phyloP scores from a whole-genome alignment of 805 yeast genomes.

The Wickerhamomyces xylosicus region DNA sequence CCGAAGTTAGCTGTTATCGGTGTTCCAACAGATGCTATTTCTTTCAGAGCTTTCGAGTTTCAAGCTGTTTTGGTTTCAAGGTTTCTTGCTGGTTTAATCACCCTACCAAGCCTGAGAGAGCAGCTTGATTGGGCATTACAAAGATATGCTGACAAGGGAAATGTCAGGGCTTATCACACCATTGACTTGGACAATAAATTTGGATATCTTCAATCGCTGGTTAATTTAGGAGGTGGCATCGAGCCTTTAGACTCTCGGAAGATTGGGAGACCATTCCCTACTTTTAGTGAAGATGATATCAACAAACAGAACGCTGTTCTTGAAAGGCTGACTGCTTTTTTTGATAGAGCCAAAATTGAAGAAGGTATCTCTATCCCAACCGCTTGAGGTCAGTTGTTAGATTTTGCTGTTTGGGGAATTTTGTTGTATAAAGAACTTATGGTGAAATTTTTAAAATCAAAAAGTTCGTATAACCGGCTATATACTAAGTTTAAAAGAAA shows the following conservation, averaged over 20 bases:
- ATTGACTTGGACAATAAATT: conserved; percentile 25
- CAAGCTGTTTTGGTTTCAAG: conserved; percentile 29
- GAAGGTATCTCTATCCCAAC: no score
- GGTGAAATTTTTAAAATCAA: no score
- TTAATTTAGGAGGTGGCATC: conserved; percentile 20
- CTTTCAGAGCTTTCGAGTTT: conserved; percentile 30
- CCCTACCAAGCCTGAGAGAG: conserved; percentile 21
- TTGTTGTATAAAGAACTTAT: no score
- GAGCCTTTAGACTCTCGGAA: conserved; percentile 5
- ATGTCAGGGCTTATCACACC: conserved; percentile 22
- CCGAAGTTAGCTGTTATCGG: conserved; percentile 27
- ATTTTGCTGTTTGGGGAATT: no score
- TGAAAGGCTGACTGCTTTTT: conserved; percentile 11
- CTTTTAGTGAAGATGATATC: conserved; percentile 18
- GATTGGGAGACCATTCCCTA: conserved; percentile 17
- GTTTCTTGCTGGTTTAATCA: conserved; percentile 21
- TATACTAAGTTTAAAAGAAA: no score
- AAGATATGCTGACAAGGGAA: conserved; percentile 21
- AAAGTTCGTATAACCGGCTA: no score
- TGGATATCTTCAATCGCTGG: conserved; percentile 17
- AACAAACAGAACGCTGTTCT: conserved; percentile 11
- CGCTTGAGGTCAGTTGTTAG: no score
- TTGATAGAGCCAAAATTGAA: no score
- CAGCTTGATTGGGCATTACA: conserved; percentile 26
- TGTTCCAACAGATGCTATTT: conserved; percentile 27